Evolutionary conservation across 208 protist species (phyloP), one percentile per base, ranked within the genome.

Genomic region (Leishmania martiniquensis): DNA sequence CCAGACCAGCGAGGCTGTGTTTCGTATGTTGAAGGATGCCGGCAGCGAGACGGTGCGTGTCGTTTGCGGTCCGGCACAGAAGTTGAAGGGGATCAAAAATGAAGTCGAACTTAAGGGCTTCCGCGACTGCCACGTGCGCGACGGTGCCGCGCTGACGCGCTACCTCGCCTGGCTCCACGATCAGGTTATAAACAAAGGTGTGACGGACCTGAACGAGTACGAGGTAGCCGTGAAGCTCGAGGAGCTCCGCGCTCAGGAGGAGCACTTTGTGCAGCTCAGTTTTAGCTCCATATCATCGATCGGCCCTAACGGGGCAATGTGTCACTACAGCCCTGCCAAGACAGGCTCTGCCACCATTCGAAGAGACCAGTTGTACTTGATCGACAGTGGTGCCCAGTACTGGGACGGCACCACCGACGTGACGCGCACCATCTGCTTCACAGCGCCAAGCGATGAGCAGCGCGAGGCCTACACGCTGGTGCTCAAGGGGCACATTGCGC

Each of bases 301-400:
- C 0, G 98, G 97, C 2, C 60, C 92, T 13, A 99, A 99, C 78
- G 98, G 88, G 10, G 97, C 98, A 0, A 95, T 99, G 84, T 98
- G 98, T 72, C 98, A 99, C 84, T 99, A 99, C 82, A 75, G 76
- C 32, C 91, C 98, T 5, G 67, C 91, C 0, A 37, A 54, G 29
- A 85, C 81, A 2, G 93, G 88, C 34, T 96, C 88, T n/a, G 82
- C 89, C 1, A 75, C 94, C 20, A 93, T 93, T 67, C 77, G 69
- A 32, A 70, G 47, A 4, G 89, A 98, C 66, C 78, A 90, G 71
- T 74, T 99, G 20, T 99, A 98, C 77, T 88, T 99, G 32, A 88
- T 98, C 9, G 98, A 99, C 86, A 98, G 96, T 72, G 98, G 98
- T 9, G 98, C 91, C 25, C 98, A 99, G 82, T 99, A 98, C 85